Base-by-base conservation (phyloP, 176 grass and related monocot genomes). In the Pontederia crassipes region DNA sequence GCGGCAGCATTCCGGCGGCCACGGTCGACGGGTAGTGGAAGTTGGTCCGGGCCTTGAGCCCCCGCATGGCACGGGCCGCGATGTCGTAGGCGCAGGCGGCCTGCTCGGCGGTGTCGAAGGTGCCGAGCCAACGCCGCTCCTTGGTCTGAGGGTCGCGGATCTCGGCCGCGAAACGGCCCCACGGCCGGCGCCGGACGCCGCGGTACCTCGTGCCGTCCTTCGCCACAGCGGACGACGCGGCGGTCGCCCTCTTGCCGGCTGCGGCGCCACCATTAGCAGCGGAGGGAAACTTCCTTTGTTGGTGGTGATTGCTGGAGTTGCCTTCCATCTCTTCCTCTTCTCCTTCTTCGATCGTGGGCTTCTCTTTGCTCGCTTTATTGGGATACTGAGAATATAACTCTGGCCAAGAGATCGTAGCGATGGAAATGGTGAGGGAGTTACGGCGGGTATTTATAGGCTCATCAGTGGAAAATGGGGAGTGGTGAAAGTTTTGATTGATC, bases 21-120 rank as follows among this genome's bases (percentile, higher is more conserved):
- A 11, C 52, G 8, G 49, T 15, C 10, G 66, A 53, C 3, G 71
- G 57, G 17, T 49, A n/a, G 27, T 82, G 87, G 68, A 98, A 98
- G 84, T 98, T 98, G 52, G 93, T 98, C 61, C 87, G 93, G 24
- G 93, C 93, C 78, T 92, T 98, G 52, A 62, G 67, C 15, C 93
- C 93, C 11, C 93, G 87, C 88, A 92, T 92, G 77, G 82, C 88
- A 47, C 87, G 87, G 59, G 93, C 93, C 2, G 93, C 93, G 62
- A 92, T 72, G 68, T 98, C 93, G 71, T 98, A 98, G 32, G 93
- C 93, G 70, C 82, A 92, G 52, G 93, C 93, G 0, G 93, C 93
- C 80, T 98, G 87, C 61, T 98, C 93, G 24, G 93, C 93, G 9
- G 93, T 98, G 79, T 98, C 93, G 67, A 92, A 98, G 12, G 93